Percentiles rank a stretch among this genome's conserved stretches.
These are phyloP conservation scores for Amphicarpaea edgeworthii DNA, from an alignment of 306 rosid genomes.

Conservation along the genomic window DNA sequence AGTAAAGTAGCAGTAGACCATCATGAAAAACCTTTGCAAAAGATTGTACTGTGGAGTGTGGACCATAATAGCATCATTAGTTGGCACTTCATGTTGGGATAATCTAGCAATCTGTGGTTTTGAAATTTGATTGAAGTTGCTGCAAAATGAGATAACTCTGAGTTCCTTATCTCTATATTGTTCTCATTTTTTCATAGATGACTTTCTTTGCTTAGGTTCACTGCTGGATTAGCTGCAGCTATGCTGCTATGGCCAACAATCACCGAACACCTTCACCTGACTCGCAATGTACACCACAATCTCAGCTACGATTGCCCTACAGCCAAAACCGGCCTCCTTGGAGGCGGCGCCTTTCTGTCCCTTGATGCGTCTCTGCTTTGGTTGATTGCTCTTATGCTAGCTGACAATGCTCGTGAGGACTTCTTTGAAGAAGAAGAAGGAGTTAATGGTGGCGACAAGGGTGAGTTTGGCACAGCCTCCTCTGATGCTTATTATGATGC, in stretches of 20 bases:
- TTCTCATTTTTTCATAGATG: conserved; percentile 20
- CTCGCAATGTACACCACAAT: conserved; percentile 33
- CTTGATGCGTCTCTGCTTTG: conserved; percentile 85
- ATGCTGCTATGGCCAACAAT: conserved; percentile 53
- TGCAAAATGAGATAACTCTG: background rate
- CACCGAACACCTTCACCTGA: conserved; percentile 46
- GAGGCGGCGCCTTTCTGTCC: conserved; percentile 91
- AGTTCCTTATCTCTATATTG: background rate
- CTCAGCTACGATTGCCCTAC: conserved; percentile 50
- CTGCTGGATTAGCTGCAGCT: conserved; percentile 63
- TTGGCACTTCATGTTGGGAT: background rate
- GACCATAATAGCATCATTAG: background rate
- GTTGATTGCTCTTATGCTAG: conserved; percentile 91
- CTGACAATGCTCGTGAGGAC: conserved; percentile 81
- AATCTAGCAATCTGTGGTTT: background rate
- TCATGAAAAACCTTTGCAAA: background rate
- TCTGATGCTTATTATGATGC: conserved; percentile 20
- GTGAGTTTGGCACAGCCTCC: conserved; percentile 31
- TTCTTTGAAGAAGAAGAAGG: conserved; percentile 61
- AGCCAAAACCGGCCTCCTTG: conserved; percentile 80
- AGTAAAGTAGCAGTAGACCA: too few species aligned
- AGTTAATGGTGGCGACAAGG: conserved; percentile 31
- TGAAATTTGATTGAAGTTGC: background rate
- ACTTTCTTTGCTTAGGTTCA: conserved; percentile 52
- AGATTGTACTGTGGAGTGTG: background rate